Conservation (phyloP, 768 basidiomycete species). For the Lyophyllum semitale region DNA sequence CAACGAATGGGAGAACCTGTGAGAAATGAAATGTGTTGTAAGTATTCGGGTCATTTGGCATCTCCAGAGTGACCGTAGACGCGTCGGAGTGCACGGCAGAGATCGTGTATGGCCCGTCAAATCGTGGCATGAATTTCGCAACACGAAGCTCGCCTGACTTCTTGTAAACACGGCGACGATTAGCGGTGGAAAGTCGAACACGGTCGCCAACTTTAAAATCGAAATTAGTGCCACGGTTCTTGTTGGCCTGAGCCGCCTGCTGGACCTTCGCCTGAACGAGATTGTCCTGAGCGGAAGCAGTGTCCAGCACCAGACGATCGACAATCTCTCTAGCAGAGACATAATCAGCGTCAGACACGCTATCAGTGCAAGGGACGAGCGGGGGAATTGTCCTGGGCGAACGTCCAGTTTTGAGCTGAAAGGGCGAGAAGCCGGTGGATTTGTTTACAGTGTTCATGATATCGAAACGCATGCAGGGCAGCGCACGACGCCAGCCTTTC, state of each 20-base stretch:
- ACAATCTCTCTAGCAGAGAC: too few species aligned
- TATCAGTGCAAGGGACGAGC: background rate
- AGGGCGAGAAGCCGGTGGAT: conserved; percentile 27
- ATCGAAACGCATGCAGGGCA: conserved; percentile 26
- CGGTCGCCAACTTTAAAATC: too few species aligned
- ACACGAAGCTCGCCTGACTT: conserved; percentile 20
- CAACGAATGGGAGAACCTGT: conserved; percentile 23
- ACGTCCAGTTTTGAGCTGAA: conserved; percentile 21
- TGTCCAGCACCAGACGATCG: too few species aligned
- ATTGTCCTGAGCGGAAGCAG: too few species aligned
- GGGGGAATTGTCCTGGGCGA: background rate
- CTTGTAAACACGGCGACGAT: conserved; percentile 15
- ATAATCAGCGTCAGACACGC: too few species aligned
- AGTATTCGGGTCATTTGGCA: conserved; percentile 24
- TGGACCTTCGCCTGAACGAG: too few species aligned
- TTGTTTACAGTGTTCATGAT: conserved; percentile 32
- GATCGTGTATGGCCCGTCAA: conserved; percentile 28
- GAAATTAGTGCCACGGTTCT: too few species aligned
- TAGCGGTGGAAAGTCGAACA: background rate
- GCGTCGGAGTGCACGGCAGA: conserved; percentile 6
- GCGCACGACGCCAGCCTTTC: conserved; percentile 24
- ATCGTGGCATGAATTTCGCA: conserved; percentile 40
- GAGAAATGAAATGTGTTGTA: conserved; percentile 37
- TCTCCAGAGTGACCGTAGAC: conserved; percentile 29
- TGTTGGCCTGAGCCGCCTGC: too few species aligned